Evolutionary conservation across 768 basidiomycete genomes (phyloP).

Genomic region (Tephrocybe rancida): DNA sequence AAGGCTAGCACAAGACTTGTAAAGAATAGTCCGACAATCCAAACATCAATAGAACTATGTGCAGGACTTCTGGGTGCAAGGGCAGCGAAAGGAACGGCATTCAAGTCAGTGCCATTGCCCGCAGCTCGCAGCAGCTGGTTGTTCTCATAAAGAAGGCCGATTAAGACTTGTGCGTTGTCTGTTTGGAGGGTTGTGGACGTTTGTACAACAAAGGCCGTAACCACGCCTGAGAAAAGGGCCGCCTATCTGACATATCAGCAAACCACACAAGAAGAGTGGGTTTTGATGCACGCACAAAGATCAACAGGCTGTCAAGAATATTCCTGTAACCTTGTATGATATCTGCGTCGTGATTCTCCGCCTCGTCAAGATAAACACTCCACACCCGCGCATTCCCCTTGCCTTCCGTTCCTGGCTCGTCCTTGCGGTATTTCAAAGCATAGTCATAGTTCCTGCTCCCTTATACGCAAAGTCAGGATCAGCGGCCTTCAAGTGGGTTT

Average conservation of each 20-base stretch:
- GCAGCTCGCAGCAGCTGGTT: conserved; percentile 2
- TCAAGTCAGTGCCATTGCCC: background rate
- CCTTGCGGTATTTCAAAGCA: conserved; percentile 10
- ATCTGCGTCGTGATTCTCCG: conserved; percentile 13
- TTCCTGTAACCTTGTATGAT: conserved; percentile 15
- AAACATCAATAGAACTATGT: background rate
- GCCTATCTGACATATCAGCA: conserved; percentile 15
- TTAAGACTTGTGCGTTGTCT: conserved; percentile 8
- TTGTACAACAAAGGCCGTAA: conserved; percentile 22
- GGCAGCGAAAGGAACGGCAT: background rate
- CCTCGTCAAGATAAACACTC: conserved; percentile 17
- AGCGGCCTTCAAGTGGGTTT: background rate
- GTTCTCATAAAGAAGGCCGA: background rate
- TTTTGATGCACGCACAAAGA: background rate
- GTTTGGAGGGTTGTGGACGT: conserved; percentile 18
- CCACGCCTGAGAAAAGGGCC: conserved; percentile 20
- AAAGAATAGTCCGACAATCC: conserved; percentile 1
- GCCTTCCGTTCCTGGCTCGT: conserved; percentile 11
- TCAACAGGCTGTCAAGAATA: conserved; percentile 12
- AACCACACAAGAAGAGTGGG: too few species aligned
- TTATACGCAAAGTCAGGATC: background rate
- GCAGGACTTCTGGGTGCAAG: background rate
- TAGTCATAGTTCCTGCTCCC: conserved; percentile 11
- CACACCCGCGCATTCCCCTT: conserved; percentile 17
- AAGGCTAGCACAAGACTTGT: background rate